These are phyloP conservation scores for Chromera velia DNA, from an alignment of 73 alveolate species.

Conservation along the genomic window DNA sequence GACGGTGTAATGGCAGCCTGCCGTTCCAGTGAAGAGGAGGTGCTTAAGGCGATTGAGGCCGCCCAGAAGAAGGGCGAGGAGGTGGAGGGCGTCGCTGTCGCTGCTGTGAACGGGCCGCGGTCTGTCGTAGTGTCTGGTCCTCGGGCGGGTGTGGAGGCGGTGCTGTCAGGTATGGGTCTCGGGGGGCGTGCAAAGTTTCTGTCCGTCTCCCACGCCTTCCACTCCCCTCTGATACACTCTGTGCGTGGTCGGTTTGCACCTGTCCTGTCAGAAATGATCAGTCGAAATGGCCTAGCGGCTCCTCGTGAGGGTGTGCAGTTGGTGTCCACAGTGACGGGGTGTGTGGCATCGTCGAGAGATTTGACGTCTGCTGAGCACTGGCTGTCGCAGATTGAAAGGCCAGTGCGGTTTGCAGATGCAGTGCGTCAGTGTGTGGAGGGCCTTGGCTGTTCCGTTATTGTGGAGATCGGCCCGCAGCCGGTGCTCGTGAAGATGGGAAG, in stretches of 20 bases:
- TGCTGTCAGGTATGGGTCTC: not conserved
- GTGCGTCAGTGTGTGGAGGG: too few relatives aligned
- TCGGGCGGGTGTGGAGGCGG: conserved; percentile 18
- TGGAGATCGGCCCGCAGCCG: not conserved
- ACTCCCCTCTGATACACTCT: conserved; percentile 17
- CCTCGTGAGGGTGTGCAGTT: too few relatives aligned
- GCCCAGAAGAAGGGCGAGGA: not conserved
- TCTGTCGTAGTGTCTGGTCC: conserved; percentile 16
- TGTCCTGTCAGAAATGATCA: too few relatives aligned
- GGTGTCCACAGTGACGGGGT: too few relatives aligned
- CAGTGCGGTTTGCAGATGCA: too few relatives aligned
- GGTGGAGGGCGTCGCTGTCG: conserved; percentile 4
- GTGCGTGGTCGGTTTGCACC: conserved; percentile 8
- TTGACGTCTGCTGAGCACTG: too few relatives aligned
- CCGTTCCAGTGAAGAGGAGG: not conserved
- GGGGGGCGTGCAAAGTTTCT: not conserved
- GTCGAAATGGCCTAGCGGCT: too few relatives aligned
- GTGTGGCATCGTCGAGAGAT: too few relatives aligned
- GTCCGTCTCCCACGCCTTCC: conserved; percentile 32
- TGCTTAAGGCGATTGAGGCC: conserved; percentile 13
- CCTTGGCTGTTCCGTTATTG: not conserved
- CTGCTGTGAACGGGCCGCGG: conserved; percentile 28
- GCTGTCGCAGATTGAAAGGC: too few relatives aligned
- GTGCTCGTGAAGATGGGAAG: not conserved
- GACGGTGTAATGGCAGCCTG: conserved; percentile 41